Evolutionary conservation across 148 eudicot species (phyloP).

Genomic region (Amaranthus hypochondriacus): DNA sequence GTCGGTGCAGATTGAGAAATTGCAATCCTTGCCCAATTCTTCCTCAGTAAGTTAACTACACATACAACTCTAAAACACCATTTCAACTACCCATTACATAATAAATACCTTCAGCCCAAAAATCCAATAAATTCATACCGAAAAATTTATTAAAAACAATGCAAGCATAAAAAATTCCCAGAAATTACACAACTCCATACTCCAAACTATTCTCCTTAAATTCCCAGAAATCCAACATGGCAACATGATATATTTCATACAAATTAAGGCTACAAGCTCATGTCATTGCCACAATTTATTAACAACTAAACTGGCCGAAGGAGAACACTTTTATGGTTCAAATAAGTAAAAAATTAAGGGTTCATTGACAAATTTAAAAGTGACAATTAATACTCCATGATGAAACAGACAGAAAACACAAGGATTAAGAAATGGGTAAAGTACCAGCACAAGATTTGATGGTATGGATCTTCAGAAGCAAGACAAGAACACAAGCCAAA

Average conservation of each 20-base stretch:
- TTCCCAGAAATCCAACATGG: too few relatives aligned
- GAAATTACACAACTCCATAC: not conserved
- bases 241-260: too few relatives aligned
- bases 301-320: too few relatives aligned
- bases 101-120: not conserved
- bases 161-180: not conserved
- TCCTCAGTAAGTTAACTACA: too few relatives aligned
- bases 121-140: not conserved
- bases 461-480: conserved; percentile 94
- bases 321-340: too few relatives aligned
- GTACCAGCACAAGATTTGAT: conserved; percentile 93
- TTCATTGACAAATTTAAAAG: not conserved
- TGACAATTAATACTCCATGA: not conserved
- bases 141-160: not conserved
- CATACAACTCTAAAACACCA: not conserved
- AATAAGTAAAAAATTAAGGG: not conserved
- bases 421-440: not conserved
- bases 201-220: too few relatives aligned
- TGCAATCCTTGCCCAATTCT: not conserved
- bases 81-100: not conserved
- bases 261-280: too few relatives aligned
- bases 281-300: too few relatives aligned
- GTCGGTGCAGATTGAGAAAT: not conserved
- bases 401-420: not conserved
- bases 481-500: conserved; percentile 82